Evolutionary conservation across 2,329 filamentous ascomycete species (phyloP).

Genomic region (Zymoseptoria tritici): DNA sequence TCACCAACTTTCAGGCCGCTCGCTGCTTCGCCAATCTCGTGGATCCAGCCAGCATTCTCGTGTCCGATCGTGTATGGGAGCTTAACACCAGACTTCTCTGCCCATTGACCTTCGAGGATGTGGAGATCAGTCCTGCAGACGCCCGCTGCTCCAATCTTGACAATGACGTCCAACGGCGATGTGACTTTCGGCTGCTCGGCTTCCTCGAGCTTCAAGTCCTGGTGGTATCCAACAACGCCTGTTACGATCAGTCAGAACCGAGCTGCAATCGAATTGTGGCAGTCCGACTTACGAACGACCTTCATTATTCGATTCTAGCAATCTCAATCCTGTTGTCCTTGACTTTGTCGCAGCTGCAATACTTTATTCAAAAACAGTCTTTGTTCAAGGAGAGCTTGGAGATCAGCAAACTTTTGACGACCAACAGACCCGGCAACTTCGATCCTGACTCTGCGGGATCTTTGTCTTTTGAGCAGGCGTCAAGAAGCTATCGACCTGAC

Average conservation of each 20-base stretch:
- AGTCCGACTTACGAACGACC: neutral
- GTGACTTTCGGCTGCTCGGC: slow-evolving; percentile 17
- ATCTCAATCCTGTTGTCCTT: neutral
- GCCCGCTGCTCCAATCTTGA: slow-evolving; percentile 23
- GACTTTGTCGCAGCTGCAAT: neutral
- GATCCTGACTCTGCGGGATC: neutral
- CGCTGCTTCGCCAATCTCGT: slow-evolving; percentile 17
- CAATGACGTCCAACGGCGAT: slow-evolving; percentile 20
- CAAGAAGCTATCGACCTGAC: neutral
- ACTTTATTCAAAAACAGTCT: neutral
- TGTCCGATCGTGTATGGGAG: slow-evolving; percentile 23
- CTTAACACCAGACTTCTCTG: slow-evolving; percentile 18
- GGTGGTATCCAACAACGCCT: slow-evolving; percentile 19
- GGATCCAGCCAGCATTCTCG: slow-evolving; percentile 22
- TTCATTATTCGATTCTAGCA: neutral
- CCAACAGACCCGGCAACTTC: neutral
- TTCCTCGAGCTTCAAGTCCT: slow-evolving; percentile 20
- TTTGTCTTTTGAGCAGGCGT: neutral
- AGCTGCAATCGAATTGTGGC: neutral
- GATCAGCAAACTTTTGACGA: neutral
- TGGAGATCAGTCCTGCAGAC: slow-evolving; percentile 24
- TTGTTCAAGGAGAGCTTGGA: neutral
- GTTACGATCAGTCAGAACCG: neutral
- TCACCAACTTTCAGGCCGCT: slow-evolving; percentile 16
- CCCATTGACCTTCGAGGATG: slow-evolving; percentile 23